Percentiles rank a stretch among this genome's conserved stretches.
Conservation (phyloP, 2,329 filamentous ascomycete genomes). For the Aureobasidium sp. region DNA sequence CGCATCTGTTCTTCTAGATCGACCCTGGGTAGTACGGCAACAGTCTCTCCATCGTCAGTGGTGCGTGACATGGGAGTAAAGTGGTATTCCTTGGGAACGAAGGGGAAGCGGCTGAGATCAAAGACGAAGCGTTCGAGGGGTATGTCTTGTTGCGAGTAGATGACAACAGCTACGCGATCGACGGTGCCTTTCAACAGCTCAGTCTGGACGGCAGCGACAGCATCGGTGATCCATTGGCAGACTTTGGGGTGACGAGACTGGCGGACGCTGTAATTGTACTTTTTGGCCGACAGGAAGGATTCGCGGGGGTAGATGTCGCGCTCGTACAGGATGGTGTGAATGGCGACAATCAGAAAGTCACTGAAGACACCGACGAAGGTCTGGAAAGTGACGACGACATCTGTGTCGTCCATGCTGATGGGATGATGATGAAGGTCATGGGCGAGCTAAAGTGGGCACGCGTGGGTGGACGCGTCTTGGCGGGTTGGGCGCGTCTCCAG, state of each 20-base stretch:
- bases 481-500: background rate
- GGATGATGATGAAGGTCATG: background rate
- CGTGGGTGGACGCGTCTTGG: conserved; percentile 1
- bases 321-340: conserved; percentile 82
- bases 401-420: conserved; percentile 12
- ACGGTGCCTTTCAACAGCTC: conserved; percentile 60
- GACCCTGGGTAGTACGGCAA: conserved; percentile 26
- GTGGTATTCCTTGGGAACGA: conserved; percentile 39
- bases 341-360: conserved; percentile 72
- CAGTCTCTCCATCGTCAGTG: conserved; percentile 23
- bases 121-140: conserved; percentile 56
- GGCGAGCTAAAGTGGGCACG: background rate
- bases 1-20: conserved; percentile 69
- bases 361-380: conserved; percentile 63
- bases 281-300: conserved; percentile 71
- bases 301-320: conserved; percentile 68
- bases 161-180: conserved; percentile 49
- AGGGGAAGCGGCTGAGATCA: conserved; percentile 51
- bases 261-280: conserved; percentile 76
- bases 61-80: conserved; percentile 46
- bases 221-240: conserved; percentile 78
- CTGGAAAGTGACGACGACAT: conserved; percentile 36
- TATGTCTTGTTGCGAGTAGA: conserved; percentile 46
- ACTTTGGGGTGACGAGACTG: conserved; percentile 82
- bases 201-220: conserved; percentile 61